Conservation (phyloP, 495 filamentous ascomycete species). For the Lichenothelia convexa region DNA sequence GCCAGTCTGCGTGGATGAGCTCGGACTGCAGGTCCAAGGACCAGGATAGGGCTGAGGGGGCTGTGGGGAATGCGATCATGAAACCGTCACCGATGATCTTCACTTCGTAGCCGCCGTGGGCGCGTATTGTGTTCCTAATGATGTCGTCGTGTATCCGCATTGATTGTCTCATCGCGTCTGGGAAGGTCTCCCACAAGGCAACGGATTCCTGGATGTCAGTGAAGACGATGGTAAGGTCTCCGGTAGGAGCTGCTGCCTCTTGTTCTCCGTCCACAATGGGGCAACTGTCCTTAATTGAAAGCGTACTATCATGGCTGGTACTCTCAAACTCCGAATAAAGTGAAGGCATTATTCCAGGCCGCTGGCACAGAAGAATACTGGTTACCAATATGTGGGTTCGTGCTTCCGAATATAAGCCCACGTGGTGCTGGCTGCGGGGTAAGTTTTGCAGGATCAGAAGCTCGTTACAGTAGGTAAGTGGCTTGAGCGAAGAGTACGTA, state of each 20-base stretch:
- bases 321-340: no score
- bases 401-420: no score
- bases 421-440: no score
- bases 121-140: neutral
- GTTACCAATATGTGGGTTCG: no score
- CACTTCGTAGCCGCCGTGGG: neutral
- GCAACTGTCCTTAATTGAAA: no score
- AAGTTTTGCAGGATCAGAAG: no score
- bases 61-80: neutral
- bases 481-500: no score
- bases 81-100: neutral
- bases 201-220: neutral
- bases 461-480: no score
- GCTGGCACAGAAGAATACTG: no score
- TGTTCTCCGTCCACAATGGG: neutral
- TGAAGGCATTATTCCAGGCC: no score
- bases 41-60: neutral
- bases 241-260: neutral
- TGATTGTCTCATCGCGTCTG: neutral
- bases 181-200: neutral
- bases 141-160: neutral
- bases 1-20: neutral
- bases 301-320: no score
- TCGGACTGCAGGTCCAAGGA: neutral
- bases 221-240: neutral